Conservation (phyloP, 805 yeast species). For the Wickerhamiella lipophila region DNA sequence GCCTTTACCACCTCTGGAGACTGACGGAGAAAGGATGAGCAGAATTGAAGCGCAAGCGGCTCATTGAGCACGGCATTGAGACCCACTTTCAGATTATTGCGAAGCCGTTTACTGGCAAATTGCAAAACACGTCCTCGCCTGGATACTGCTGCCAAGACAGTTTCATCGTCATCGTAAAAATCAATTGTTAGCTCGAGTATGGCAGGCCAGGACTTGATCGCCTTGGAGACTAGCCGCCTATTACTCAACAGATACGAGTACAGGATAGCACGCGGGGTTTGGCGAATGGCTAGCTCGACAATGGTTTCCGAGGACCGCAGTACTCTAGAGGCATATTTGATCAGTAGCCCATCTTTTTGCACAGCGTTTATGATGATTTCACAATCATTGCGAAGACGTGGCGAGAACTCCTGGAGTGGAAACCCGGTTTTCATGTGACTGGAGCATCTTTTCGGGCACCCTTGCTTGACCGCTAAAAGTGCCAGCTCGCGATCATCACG, state of each 20-base stretch:
- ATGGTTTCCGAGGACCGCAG: background rate
- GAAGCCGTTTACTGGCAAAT: constrained; percentile 1
- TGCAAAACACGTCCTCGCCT: background rate
- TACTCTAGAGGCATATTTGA: background rate
- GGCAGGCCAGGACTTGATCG: background rate
- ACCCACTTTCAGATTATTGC: constrained; percentile 68
- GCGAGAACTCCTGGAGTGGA: background rate
- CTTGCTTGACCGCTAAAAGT: background rate
- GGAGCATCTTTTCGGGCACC: background rate
- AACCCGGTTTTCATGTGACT: background rate
- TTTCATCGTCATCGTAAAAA: background rate
- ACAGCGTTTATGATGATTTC: background rate
- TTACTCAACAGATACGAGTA: background rate
- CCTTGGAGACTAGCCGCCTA: background rate
- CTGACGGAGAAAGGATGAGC: background rate
- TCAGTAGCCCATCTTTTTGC: background rate
- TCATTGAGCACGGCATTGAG: constrained; percentile 97
- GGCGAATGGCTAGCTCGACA: background rate
- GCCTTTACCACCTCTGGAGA: background rate
- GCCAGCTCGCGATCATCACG: background rate
- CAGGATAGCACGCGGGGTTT: background rate
- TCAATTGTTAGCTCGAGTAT: background rate
- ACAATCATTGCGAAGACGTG: background rate
- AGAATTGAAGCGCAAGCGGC: constrained; percentile 84
- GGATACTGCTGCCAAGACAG: background rate